Conservation (phyloP, 2,329 filamentous ascomycete genomes). For the Sphaerostilbella broomeana region DNA sequence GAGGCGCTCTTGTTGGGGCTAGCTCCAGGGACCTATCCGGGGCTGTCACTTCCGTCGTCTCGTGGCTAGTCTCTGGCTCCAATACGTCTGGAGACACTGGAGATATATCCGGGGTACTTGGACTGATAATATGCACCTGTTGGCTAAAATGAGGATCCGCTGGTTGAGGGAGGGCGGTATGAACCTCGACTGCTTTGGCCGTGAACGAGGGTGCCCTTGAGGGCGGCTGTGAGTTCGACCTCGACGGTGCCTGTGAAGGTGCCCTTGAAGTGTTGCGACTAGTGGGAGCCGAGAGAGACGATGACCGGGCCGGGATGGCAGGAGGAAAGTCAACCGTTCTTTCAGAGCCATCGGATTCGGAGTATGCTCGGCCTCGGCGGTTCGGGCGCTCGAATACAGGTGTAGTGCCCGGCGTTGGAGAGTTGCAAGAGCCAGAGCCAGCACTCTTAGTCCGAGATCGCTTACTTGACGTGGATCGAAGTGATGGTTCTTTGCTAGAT, state of each 20-base stretch:
- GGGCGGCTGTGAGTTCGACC: neutral
- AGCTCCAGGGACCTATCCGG: neutral
- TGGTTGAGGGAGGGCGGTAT: neutral
- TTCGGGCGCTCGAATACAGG: constrained; percentile 37
- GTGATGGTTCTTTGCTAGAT: constrained; percentile 47
- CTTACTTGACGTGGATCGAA: constrained; percentile 56
- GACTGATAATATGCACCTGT: neutral
- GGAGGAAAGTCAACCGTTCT: constrained; percentile 57
- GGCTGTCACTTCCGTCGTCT: constrained; percentile 5
- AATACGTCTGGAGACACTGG: neutral
- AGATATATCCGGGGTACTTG: no score
- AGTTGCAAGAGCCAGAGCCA: constrained; percentile 38
- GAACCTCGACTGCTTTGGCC: neutral
- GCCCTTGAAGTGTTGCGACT: constrained; percentile 51
- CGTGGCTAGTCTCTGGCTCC: constrained; percentile 2
- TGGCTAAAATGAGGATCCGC: neutral
- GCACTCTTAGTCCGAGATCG: constrained; percentile 48
- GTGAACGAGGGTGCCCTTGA: no score
- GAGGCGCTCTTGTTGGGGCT: neutral
- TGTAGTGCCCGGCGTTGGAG: constrained; percentile 36
- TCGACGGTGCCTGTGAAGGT: constrained; percentile 41
- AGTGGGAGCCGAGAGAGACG: constrained; percentile 56
- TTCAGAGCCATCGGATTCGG: constrained; percentile 44
- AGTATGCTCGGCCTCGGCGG: constrained; percentile 36
- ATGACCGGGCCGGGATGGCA: constrained; percentile 48